A percentile compares a stretch with the other conserved stretches of the same genome.
Conservation (phyloP, 73 alveolate genomes). For the Paramecium tetraurelia region DNA sequence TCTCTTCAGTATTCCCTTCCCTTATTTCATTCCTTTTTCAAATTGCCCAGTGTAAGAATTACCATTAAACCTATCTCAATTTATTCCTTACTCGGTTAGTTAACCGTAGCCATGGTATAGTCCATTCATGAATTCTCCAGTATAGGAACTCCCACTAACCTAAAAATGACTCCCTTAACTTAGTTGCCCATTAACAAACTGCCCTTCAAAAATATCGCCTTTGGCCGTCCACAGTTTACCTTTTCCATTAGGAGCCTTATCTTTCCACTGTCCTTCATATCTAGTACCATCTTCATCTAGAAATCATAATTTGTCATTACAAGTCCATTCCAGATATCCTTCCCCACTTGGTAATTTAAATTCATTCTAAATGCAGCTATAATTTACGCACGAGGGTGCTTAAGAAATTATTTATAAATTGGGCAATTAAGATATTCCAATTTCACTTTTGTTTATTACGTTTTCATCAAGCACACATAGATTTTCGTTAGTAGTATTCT, state of each 20-base stretch:
- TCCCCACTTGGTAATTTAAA: not conserved
- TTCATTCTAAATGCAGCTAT: not conserved
- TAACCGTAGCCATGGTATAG: constrained; percentile 67
- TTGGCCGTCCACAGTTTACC: constrained; percentile 61
- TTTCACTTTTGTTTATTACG: not conserved
- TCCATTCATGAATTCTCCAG: constrained; percentile 66
- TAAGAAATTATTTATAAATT: not conserved
- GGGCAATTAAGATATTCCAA: not conserved
- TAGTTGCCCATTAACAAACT: constrained; percentile 44
- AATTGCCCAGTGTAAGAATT: constrained; percentile 66
- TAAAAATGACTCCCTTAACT: constrained; percentile 42
- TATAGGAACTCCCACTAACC: constrained; percentile 51
- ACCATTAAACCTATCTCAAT: constrained; percentile 65
- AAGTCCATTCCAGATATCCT: constrained; percentile 7
- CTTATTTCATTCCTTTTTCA: constrained; percentile 73
- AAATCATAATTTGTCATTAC: not conserved
- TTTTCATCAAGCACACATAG: not conserved
- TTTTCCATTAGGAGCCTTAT: constrained; percentile 54
- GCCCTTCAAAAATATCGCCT: constrained; percentile 65
- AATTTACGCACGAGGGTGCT: not conserved
- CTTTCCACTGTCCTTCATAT: constrained; percentile 61
- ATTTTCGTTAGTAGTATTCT: not conserved
- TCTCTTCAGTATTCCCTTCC: constrained; percentile 63
- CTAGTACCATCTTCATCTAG: constrained; percentile 46
- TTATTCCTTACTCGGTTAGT: not conserved